Evolutionary conservation across 371 early-diverging fungal genomes (phyloP).

Genomic region (Mucor saturninus): DNA sequence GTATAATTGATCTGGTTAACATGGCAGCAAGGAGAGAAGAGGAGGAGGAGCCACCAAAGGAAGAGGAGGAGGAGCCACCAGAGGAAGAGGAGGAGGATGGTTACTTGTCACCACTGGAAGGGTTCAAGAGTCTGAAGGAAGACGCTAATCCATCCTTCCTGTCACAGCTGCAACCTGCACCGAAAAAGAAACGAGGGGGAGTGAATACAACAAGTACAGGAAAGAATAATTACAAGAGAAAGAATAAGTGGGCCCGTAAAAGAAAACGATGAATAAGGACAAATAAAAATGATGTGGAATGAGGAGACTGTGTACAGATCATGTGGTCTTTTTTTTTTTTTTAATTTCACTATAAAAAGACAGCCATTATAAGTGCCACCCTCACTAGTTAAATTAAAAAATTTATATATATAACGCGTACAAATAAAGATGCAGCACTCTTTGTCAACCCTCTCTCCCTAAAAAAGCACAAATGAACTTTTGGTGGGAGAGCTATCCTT

Average conservation of each 20-base stretch:
- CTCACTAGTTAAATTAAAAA: background rate
- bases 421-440: too few relatives aligned
- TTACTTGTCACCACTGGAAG: slow-evolving; percentile 31
- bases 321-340: too few relatives aligned
- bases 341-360: too few relatives aligned
- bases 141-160: background rate
- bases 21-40: background rate
- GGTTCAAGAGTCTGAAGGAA: slow-evolving; percentile 21
- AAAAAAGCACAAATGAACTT: slow-evolving; percentile 1
- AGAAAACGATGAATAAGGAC: slow-evolving; percentile 1
- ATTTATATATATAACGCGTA: too few relatives aligned
- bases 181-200: background rate
- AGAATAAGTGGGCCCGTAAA: background rate
- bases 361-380: too few relatives aligned
- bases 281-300: background rate
- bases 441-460: background rate
- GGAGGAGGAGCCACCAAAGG: background rate
- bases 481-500: background rate
- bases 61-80: background rate
- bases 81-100: slow-evolving; percentile 16
- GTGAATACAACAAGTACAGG: background rate
- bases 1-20: slow-evolving; percentile 24
- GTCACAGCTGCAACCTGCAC: slow-evolving; percentile 8
- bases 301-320: background rate
- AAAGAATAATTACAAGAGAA: background rate